A percentile compares a stretch with the other conserved stretches of the same genome.
Conservation (phyloP, 352 stramenopile species). For the Phytopythium cucurbitacearum region DNA sequence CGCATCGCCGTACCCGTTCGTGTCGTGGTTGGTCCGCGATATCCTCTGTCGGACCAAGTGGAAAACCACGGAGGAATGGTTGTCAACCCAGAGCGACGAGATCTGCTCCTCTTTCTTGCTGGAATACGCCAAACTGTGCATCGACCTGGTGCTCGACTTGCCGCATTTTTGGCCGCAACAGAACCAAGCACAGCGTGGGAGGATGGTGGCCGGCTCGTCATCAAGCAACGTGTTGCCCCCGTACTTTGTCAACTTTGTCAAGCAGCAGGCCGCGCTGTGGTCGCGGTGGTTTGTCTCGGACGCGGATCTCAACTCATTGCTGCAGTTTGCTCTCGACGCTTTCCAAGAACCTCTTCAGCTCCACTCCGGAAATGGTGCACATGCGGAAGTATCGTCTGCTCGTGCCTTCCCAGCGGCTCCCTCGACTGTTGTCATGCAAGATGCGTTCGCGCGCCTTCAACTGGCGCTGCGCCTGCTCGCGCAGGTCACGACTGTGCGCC, state of each 20-base stretch:
- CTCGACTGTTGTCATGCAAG: constrained; percentile 61
- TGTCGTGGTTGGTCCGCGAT: constrained; percentile 83
- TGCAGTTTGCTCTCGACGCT: constrained; percentile 53
- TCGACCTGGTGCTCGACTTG: constrained; percentile 73
- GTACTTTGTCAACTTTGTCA: constrained; percentile 87
- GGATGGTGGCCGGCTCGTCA: constrained; percentile 16
- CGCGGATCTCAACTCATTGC: constrained; percentile 46
- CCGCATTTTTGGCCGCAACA: constrained; percentile 52
- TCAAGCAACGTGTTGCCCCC: constrained; percentile 71
- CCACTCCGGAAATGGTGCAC: no score
- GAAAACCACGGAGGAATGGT: constrained; percentile 71
- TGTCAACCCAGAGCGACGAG: constrained; percentile 44
- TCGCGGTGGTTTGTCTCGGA: constrained; percentile 66
- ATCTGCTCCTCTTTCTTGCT: constrained; percentile 65
- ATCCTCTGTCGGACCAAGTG: constrained; percentile 77
- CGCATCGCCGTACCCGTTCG: constrained; percentile 67
- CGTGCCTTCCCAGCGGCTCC: constrained; percentile 35
- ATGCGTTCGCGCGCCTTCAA: constrained; percentile 70
- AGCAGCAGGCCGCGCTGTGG: constrained; percentile 70
- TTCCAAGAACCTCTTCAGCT: constrained; percentile 45
- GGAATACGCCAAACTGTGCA: constrained; percentile 68
- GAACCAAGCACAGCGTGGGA: constrained; percentile 15
- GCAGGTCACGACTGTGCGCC: constrained; percentile 67
- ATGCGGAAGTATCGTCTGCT: no score
- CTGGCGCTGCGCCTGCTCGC: constrained; percentile 52